Evolutionary conservation across 2,329 filamentous ascomycete genomes (phyloP).

Genomic region (Fusarium papillatum): DNA sequence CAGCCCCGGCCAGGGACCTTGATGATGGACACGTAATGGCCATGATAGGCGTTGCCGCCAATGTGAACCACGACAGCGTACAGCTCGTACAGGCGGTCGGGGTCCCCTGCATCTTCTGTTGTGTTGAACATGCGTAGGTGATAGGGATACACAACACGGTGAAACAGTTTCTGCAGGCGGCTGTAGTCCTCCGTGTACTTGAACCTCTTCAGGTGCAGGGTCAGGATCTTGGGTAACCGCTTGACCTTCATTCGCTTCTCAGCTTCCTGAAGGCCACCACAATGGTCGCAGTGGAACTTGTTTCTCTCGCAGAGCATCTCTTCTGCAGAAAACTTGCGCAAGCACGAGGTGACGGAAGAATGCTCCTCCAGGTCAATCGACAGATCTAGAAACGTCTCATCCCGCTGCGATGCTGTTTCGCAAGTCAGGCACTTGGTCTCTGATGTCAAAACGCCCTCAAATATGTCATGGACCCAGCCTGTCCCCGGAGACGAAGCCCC

Average conservation of each 20-base stretch:
- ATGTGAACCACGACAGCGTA: conserved; percentile 99
- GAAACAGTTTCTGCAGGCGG: conserved; percentile 94
- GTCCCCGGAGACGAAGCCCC: conserved; percentile 72
- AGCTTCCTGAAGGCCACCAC: conserved; percentile 95
- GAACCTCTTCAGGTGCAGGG: conserved; percentile 95
- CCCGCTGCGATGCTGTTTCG: conserved; percentile 93
- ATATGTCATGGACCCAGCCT: conserved; percentile 97
- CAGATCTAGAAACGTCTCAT: conserved; percentile 95
- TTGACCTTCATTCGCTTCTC: conserved; percentile 99
- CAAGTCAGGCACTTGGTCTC: conserved; percentile 98
- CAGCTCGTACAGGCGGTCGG: conserved; percentile 93
- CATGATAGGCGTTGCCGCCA: conserved; percentile 95
- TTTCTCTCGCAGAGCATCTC: conserved; percentile 99
- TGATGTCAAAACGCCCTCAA: conserved; percentile 94
- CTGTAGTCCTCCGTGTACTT: conserved; percentile 98
- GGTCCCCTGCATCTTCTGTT: conserved; percentile 93
- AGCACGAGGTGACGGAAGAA: conserved; percentile 94
- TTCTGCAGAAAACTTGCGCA: conserved; percentile 96
- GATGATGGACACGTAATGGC: conserved; percentile 97
- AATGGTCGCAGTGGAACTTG: conserved; percentile 99
- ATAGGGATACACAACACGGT: conserved; percentile 97
- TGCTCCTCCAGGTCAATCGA: conserved; percentile 97
- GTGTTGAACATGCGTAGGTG: conserved; percentile 98
- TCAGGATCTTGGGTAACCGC: conserved; percentile 89
- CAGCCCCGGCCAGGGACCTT: conserved; percentile 97